These are phyloP conservation scores for Lenzites betulinus DNA, from an alignment of 768 basidiomycete species.

Conservation along the genomic window DNA sequence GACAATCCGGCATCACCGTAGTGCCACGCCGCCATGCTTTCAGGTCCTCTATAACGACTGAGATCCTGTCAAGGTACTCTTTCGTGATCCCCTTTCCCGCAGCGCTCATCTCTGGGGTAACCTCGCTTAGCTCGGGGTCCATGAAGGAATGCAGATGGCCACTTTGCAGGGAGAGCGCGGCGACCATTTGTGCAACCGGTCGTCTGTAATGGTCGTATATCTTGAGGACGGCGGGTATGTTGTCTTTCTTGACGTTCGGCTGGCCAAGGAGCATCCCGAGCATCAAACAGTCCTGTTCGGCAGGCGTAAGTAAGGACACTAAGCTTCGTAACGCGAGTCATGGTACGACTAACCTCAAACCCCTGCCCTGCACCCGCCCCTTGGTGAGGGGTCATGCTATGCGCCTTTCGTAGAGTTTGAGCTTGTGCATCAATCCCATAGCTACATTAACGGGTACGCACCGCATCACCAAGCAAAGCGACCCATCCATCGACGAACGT, in stretches of 20 bases:
- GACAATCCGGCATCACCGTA: too few species aligned
- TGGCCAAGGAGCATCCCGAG: constrained; percentile 34
- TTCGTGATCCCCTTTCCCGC: background rate
- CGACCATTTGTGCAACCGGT: constrained; percentile 32
- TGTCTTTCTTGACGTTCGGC: constrained; percentile 21
- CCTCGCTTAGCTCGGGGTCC: background rate
- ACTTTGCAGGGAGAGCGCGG: background rate
- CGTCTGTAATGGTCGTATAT: constrained; percentile 36
- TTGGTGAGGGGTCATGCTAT: constrained; percentile 19
- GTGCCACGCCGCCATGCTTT: too few species aligned
- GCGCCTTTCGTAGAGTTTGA: constrained; percentile 3
- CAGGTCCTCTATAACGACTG: too few species aligned
- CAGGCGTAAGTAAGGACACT: background rate
- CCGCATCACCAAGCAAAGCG: constrained; percentile 52
- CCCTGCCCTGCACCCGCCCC: constrained; percentile 21
- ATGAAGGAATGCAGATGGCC: constrained; percentile 31
- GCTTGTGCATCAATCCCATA: background rate
- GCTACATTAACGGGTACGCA: constrained; percentile 18
- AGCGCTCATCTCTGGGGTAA: background rate
- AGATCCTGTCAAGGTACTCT: background rate
- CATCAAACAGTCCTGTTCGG: constrained; percentile 31
- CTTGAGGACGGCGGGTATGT: constrained; percentile 29
- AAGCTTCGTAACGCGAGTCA: background rate
- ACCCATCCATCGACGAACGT: constrained; percentile 42
- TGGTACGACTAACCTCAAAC: constrained; percentile 12